These are phyloP conservation scores for Gossypium rotundifolium DNA, from an alignment of 345 rosid genomes.

Conservation along the genomic window DNA sequence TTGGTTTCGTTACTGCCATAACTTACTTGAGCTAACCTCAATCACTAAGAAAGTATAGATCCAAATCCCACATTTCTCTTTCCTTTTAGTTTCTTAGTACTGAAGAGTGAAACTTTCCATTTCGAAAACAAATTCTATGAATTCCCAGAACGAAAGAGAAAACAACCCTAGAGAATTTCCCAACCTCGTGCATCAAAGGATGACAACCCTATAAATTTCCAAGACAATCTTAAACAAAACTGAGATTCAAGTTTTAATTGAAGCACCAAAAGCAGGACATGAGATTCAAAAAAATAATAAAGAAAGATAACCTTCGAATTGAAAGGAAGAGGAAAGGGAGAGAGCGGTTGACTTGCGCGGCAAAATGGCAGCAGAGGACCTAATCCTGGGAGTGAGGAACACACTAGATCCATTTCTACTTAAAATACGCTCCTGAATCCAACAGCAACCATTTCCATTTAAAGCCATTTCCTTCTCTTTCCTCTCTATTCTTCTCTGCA, in stretches of 20 bases:
- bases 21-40: neutral
- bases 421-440: slow-evolving; percentile 5
- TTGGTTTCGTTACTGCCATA: neutral
- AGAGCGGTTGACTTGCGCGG: slow-evolving; percentile 22
- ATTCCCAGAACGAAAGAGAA: slow-evolving; percentile 9
- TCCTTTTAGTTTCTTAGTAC: neutral
- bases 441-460: neutral
- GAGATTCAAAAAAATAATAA: neutral
- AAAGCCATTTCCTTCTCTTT: slow-evolving; percentile 1
- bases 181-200: neutral
- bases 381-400: slow-evolving; percentile 13
- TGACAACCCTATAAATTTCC: slow-evolving; percentile 2
- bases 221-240: neutral
- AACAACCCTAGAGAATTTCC: slow-evolving; percentile 3
- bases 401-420: neutral
- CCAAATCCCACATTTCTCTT: neutral
- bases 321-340: slow-evolving; percentile 33
- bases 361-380: slow-evolving; percentile 1
- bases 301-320: neutral
- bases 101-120: neutral
- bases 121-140: neutral
- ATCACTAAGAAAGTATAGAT: neutral
- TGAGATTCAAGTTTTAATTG: neutral
- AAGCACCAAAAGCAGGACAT: neutral
- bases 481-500: neutral